Percentiles rank a stretch among this genome's conserved stretches.
These are phyloP conservation scores for Cryphonectria nitschkei DNA, from an alignment of 2,329 filamentous ascomycete genomes.

Conservation along the genomic window DNA sequence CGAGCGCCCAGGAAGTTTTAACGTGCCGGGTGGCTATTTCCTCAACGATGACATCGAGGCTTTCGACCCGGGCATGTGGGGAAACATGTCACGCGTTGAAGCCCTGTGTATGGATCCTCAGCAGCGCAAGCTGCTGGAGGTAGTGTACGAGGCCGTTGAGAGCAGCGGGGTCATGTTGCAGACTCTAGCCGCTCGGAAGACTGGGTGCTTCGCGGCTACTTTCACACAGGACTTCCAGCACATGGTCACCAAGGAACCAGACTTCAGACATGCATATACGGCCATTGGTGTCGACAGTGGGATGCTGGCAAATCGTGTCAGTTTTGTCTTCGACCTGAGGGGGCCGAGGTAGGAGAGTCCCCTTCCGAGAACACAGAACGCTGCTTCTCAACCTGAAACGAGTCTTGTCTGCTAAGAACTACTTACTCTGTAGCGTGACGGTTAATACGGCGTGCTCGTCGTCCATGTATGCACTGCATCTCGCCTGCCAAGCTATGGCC, in stretches of 20 bases:
- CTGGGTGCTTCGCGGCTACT: conserved; percentile 36
- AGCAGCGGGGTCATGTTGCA: conserved; percentile 40
- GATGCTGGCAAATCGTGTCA: conserved; percentile 44
- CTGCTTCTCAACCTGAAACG: no score
- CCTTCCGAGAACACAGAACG: no score
- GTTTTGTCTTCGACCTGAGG: conserved; percentile 43
- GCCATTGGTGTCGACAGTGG: conserved; percentile 41
- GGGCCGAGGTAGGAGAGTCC: conserved; percentile 35
- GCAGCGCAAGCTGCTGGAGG: conserved; percentile 45
- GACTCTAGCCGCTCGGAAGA: conserved; percentile 2
- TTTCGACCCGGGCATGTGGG: conserved; percentile 47
- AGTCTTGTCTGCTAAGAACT: no score
- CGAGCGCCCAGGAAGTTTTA: conserved; percentile 32
- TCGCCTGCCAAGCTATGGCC: conserved; percentile 44
- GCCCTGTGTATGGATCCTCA: conserved; percentile 48
- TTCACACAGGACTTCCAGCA: conserved; percentile 34
- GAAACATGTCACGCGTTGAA: conserved; percentile 41
- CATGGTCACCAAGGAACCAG: conserved; percentile 34
- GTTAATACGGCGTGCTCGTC: conserved; percentile 44
- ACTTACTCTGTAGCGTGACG: no score
- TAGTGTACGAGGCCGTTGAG: conserved; percentile 47
- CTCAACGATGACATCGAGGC: conserved; percentile 34
- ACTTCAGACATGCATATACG: conserved; percentile 35
- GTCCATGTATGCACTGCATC: conserved; percentile 35
- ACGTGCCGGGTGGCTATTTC: conserved; percentile 35